phyloP scores from a whole-genome alignment of 306 rosid genomes.

The Rubus idaeus region DNA sequence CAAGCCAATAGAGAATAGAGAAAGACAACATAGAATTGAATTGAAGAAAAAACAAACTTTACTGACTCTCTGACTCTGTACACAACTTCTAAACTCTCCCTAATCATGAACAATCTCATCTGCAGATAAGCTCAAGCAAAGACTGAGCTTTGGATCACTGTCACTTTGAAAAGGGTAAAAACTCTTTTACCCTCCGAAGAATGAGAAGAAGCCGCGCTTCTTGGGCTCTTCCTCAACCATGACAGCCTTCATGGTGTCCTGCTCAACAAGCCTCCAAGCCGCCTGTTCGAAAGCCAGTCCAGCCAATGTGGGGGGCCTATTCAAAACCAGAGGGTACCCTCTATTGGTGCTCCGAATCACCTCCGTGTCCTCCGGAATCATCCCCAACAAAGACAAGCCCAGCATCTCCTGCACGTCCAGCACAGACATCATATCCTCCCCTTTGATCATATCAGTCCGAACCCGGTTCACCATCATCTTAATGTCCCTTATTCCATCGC shows the following conservation, averaged over 20 bases:
- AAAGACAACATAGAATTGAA: constrained; percentile 23
- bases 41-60: constrained; percentile 8
- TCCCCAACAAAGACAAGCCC: constrained; percentile 84
- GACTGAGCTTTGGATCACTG: not conserved
- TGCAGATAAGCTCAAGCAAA: constrained; percentile 7
- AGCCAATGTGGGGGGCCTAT: constrained; percentile 93
- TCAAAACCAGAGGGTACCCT: constrained; percentile 85
- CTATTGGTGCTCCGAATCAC: constrained; percentile 91
- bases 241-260: constrained; percentile 93
- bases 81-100: constrained; percentile 29
- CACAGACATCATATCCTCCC: constrained; percentile 99
- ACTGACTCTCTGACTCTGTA: constrained; percentile 37
- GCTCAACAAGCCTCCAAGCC: constrained; percentile 99
- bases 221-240: constrained; percentile 89
- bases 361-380: constrained; percentile 86
- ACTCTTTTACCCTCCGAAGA: constrained; percentile 67
- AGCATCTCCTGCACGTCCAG: constrained; percentile 95
- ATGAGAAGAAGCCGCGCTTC: constrained; percentile 86
- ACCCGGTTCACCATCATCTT: constrained; percentile 98
- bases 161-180: not conserved
- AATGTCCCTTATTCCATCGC: constrained; percentile 93
- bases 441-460: constrained; percentile 90
- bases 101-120: constrained; percentile 6
- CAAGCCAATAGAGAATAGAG: constrained; percentile 13
- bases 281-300: constrained; percentile 98